These are phyloP conservation scores for Stachybotrys chlorohalonatus DNA, from an alignment of 2,329 filamentous ascomycete genomes.

Conservation along the genomic window DNA sequence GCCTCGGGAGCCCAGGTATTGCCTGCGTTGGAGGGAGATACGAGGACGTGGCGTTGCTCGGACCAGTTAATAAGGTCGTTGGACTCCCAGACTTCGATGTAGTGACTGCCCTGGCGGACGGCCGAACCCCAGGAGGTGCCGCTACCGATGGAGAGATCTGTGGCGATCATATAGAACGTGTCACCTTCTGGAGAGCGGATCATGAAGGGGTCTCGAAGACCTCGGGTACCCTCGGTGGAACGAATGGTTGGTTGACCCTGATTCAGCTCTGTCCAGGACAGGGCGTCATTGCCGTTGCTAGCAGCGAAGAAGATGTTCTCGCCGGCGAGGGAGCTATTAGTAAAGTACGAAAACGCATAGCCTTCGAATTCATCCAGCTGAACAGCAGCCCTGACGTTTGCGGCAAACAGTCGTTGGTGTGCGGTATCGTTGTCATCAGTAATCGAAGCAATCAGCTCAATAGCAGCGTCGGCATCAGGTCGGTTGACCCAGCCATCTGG, in stretches of 20 bases:
- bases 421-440: constrained; percentile 8
- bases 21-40: constrained; percentile 38
- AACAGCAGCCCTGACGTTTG: constrained; percentile 22
- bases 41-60: constrained; percentile 36
- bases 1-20: constrained; percentile 47
- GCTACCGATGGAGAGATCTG: constrained; percentile 43
- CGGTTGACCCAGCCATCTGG: constrained; percentile 25
- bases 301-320: constrained; percentile 45
- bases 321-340: constrained; percentile 29
- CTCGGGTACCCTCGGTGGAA: constrained; percentile 36
- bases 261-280: constrained; percentile 41
- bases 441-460: constrained; percentile 26
- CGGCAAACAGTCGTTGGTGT: constrained; percentile 20
- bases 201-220: constrained; percentile 43
- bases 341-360: constrained; percentile 45
- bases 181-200: constrained; percentile 40
- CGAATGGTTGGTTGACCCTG: constrained; percentile 33
- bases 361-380: constrained; percentile 26
- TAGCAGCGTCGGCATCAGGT: constrained; percentile 13
- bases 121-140: constrained; percentile 42
- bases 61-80: constrained; percentile 41
- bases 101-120: constrained; percentile 36
- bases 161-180: constrained; percentile 43
- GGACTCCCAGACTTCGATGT: constrained; percentile 45
- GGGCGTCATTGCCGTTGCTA: constrained; percentile 41